Conservation (phyloP, 306 rosid genomes). For the Myrica gale region DNA sequence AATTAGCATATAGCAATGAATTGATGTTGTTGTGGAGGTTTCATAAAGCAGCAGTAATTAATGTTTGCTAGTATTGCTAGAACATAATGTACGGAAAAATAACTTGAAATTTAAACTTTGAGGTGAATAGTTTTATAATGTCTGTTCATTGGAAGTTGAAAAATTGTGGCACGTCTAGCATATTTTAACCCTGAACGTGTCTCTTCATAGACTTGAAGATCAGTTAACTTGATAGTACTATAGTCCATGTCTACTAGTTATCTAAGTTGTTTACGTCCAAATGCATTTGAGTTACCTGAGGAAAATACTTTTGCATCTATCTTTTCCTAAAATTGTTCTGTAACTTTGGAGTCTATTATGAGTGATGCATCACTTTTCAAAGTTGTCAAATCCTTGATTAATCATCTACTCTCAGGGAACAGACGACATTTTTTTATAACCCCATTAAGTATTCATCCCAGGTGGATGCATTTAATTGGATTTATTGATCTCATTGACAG, state of each 20-base stretch:
- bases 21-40: background rate
- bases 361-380: constrained; percentile 5
- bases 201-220: background rate
- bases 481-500: constrained; percentile 98
- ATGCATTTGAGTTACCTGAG: background rate
- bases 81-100: background rate
- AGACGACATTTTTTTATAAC: constrained; percentile 47
- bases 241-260: background rate
- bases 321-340: background rate
- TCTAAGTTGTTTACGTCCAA: constrained; percentile 3
- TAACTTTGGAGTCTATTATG: constrained; percentile 4
- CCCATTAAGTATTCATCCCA: constrained; percentile 59
- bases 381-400: constrained; percentile 9
- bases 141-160: background rate
- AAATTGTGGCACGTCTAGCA: background rate
- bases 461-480: constrained; percentile 88
- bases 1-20: background rate
- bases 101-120: background rate
- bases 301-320: background rate
- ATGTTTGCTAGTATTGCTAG: background rate
- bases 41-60: background rate
- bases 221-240: background rate
- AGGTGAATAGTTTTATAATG: background rate
- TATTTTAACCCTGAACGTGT: background rate
- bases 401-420: constrained; percentile 16